Conservation (phyloP, 768 basidiomycete genomes). For the Xerocomellus amylosporus region DNA sequence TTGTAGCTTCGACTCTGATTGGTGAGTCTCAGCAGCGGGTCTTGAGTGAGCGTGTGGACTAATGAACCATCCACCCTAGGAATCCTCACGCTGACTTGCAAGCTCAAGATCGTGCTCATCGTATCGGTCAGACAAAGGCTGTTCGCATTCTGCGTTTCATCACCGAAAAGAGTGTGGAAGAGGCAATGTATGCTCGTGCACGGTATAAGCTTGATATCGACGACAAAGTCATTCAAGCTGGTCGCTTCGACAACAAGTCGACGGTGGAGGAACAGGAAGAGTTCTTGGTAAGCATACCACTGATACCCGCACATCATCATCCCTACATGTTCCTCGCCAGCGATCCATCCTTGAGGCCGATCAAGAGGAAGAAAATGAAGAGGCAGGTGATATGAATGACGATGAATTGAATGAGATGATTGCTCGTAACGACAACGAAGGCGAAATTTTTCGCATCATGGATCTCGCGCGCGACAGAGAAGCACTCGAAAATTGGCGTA, state of each 20-base stretch:
- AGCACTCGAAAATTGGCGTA: conserved; percentile 61
- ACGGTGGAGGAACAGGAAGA: conserved; percentile 98
- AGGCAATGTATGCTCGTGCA: conserved; percentile 94
- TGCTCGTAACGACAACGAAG: conserved; percentile 80
- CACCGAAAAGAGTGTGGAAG: conserved; percentile 97
- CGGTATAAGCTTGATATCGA: conserved; percentile 97
- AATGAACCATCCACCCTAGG: conserved; percentile 40
- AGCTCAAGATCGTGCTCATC: conserved; percentile 98
- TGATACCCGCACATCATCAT: neutral
- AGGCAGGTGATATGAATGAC: conserved; percentile 89
- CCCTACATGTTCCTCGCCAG: conserved; percentile 37
- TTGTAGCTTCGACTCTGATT: conserved; percentile 74
- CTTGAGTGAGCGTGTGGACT: neutral
- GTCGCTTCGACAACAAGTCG: conserved; percentile 98
- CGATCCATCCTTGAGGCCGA: conserved; percentile 89
- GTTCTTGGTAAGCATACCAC: conserved; percentile 60
- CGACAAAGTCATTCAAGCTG: conserved; percentile 98
- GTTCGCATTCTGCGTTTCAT: conserved; percentile 96
- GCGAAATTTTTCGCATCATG: conserved; percentile 72
- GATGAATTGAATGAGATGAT: conserved; percentile 94
- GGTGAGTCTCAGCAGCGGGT: conserved; percentile 34
- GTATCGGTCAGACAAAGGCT: conserved; percentile 98
- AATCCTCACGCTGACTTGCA: conserved; percentile 99
- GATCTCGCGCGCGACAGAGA: conserved; percentile 78
- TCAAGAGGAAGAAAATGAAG: conserved; percentile 86